Conservation (phyloP, 331 rosid genomes). For the Malus hybrid region DNA sequence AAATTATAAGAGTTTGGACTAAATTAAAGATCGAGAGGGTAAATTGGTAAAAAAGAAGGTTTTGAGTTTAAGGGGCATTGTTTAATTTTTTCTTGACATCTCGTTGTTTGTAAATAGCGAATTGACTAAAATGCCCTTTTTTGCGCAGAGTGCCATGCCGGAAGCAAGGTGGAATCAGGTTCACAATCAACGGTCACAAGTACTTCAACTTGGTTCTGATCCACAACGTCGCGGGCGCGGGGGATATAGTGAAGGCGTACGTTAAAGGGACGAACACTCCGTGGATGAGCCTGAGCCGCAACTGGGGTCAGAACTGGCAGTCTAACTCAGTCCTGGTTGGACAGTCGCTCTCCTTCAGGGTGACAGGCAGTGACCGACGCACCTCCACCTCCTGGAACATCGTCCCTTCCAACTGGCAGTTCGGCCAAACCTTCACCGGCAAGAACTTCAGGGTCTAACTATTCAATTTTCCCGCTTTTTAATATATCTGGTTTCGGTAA, state of each 20-base stretch:
- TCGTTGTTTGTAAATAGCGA: background rate
- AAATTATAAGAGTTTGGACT: too few relatives aligned
- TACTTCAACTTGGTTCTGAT: slow-evolving; percentile 78
- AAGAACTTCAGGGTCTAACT: slow-evolving; percentile 52
- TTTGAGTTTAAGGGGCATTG: too few relatives aligned
- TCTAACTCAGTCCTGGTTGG: slow-evolving; percentile 51
- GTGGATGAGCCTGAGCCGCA: slow-evolving; percentile 77
- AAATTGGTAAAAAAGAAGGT: too few relatives aligned
- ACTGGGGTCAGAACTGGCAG: slow-evolving; percentile 97
- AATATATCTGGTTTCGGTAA: background rate
- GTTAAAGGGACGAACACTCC: slow-evolving; percentile 57
- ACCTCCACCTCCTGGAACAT: slow-evolving; percentile 67
- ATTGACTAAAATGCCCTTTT: background rate
- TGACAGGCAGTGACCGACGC: slow-evolving; percentile 68
- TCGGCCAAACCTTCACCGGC: slow-evolving; percentile 73
- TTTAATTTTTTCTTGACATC: too few relatives aligned
- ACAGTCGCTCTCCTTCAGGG: slow-evolving; percentile 78
- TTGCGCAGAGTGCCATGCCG: slow-evolving; percentile 42
- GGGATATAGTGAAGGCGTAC: slow-evolving; percentile 57
- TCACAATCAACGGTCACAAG: slow-evolving; percentile 67
- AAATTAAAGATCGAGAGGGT: too few relatives aligned
- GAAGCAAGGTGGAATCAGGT: slow-evolving; percentile 67
- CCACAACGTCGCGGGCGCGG: slow-evolving; percentile 90
- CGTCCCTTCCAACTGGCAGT: slow-evolving; percentile 70
- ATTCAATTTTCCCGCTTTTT: background rate